phyloP scores from a whole-genome alignment of 345 rosid genomes.

The Dovyalis caffra region DNA sequence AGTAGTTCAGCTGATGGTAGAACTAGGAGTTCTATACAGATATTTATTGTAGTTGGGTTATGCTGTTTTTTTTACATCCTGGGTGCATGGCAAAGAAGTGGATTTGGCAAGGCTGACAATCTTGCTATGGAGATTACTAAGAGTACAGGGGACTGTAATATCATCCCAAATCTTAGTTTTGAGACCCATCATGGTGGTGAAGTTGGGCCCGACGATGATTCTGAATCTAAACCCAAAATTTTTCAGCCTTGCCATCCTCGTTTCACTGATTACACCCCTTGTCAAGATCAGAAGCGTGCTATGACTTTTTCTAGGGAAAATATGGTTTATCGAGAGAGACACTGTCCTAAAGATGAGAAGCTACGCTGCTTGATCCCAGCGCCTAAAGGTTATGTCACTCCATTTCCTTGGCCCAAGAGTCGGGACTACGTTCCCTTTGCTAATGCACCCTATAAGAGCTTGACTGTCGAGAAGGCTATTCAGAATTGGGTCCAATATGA shows the following conservation, averaged over 20 bases:
- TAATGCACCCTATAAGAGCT: slow-evolving; percentile 95
- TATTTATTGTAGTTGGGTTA: slow-evolving; percentile 71
- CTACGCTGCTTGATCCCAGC: slow-evolving; percentile 84
- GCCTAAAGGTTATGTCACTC: slow-evolving; percentile 92
- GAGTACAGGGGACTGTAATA: slow-evolving; percentile 76
- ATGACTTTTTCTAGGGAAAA: slow-evolving; percentile 96
- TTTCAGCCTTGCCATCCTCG: slow-evolving; percentile 65
- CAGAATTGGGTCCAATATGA: slow-evolving; percentile 99
- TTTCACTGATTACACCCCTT: slow-evolving; percentile 89
- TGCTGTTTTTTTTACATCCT: slow-evolving; percentile 90
- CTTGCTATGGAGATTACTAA: slow-evolving; percentile 84
- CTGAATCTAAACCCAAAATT: slow-evolving; percentile 50
- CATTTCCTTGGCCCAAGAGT: slow-evolving; percentile 99
- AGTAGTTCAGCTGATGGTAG: slow-evolving; percentile 66
- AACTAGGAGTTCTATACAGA: slow-evolving; percentile 83
- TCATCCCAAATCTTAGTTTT: slow-evolving; percentile 65
- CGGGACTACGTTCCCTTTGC: slow-evolving; percentile 96
- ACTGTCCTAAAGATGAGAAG: slow-evolving; percentile 78
- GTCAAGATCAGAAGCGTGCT: slow-evolving; percentile 94
- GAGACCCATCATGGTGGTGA: slow-evolving; percentile 93
- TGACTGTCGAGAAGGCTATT: slow-evolving; percentile 98
- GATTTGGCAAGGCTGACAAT: slow-evolving; percentile 96
- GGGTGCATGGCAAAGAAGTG: slow-evolving; percentile 99
- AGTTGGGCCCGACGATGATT: slow-evolving; percentile 35
- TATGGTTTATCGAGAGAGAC: slow-evolving; percentile 92